Percentiles rank a stretch among this genome's conserved stretches.
phyloP scores from a whole-genome alignment of 2,329 filamentous ascomycete species.

The Paracoccidioides lutzii region DNA sequence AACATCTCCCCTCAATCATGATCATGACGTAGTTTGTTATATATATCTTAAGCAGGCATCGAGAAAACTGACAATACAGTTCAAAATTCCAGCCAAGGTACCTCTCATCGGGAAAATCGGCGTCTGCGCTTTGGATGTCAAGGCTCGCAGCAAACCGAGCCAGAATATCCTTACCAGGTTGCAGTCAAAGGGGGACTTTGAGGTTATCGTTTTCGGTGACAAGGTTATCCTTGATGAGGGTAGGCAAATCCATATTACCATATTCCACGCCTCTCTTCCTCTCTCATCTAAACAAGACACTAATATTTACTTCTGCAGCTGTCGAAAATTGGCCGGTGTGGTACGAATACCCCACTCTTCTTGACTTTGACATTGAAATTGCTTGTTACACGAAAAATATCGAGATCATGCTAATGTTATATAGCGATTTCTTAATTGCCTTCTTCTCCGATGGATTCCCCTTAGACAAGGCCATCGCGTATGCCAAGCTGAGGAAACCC shows the following conservation, averaged over 20 bases:
- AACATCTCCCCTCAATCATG: neutral
- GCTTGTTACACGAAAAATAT: neutral
- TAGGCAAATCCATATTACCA: conserved; percentile 20
- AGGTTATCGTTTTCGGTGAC: conserved; percentile 95
- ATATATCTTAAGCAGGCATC: no score
- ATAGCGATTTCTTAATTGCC: conserved; percentile 79
- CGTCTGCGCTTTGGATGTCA: conserved; percentile 88
- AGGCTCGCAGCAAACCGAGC: conserved; percentile 92
- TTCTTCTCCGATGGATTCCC: conserved; percentile 98
- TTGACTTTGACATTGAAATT: neutral
- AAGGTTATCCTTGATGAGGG: conserved; percentile 95
- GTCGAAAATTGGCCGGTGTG: conserved; percentile 94
- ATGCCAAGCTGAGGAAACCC: conserved; percentile 81
- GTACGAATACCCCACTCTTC: conserved; percentile 28
- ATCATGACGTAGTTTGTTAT: neutral
- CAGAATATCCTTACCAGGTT: conserved; percentile 89
- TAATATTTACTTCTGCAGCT: conserved; percentile 34
- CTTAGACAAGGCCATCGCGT: conserved; percentile 90
- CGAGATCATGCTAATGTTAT: neutral
- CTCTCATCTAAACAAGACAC: neutral
- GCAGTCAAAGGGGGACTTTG: conserved; percentile 82
- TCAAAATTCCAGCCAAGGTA: conserved; percentile 11
- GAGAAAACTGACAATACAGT: neutral
- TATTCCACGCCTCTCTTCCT: neutral
- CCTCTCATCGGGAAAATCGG: conserved; percentile 57